Percentiles rank a stretch among this genome's conserved stretches.
These are phyloP conservation scores for Fusarium domesticum DNA, from an alignment of 2,329 filamentous ascomycete species.

Conservation along the genomic window DNA sequence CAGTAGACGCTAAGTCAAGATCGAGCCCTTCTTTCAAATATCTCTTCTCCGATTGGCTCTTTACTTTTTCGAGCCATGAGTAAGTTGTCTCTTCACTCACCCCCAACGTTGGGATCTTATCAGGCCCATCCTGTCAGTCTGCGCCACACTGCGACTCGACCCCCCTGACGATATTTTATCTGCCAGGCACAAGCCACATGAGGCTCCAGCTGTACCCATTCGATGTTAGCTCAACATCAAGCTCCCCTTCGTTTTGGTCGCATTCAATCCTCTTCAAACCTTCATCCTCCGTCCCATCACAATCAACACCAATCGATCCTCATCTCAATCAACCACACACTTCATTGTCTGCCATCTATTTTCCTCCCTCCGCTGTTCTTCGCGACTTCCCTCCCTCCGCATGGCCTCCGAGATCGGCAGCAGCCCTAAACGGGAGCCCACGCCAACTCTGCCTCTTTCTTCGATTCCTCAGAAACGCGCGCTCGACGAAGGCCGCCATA, in stretches of 20 bases:
- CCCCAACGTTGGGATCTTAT: not conserved
- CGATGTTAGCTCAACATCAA: not conserved
- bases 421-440: conserved; percentile 41
- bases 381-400: conserved; percentile 8
- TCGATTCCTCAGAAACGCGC: conserved; percentile 62
- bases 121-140: not conserved
- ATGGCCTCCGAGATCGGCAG: conserved; percentile 39
- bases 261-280: not conserved
- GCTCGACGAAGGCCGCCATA: conserved; percentile 63
- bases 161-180: no score
- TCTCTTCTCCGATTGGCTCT: not conserved
- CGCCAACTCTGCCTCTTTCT: conserved; percentile 40
- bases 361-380: no score
- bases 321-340: not conserved
- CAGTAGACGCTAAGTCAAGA: conserved; percentile 27
- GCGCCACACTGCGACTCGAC: no score
- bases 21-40: conserved; percentile 26
- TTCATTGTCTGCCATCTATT: not conserved
- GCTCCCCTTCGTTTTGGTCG: not conserved
- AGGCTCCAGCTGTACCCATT: not conserved
- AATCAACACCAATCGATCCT: not conserved
- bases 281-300: not conserved
- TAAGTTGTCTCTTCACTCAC: not conserved
- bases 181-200: not conserved
- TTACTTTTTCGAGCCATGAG: not conserved